Base-by-base conservation (phyloP, 352 stramenopile species). In the Plasmopara muralis region DNA sequence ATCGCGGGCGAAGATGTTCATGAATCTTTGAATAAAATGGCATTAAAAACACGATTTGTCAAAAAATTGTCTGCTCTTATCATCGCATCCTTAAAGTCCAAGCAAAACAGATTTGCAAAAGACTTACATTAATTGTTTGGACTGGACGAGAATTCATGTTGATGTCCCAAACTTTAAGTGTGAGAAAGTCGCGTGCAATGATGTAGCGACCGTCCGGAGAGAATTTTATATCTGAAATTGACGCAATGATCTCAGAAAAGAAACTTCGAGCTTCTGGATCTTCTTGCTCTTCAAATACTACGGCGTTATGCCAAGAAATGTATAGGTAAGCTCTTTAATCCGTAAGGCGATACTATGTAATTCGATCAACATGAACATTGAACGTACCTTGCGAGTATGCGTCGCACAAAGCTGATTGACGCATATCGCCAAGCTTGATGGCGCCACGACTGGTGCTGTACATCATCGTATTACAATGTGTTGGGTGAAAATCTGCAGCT, bases 201-300 rank as follows among this genome's bases (percentile, higher is more conserved):
- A 98, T 95, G 70, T 97, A 98, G 44, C 88, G 83, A 13, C 95
- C 95, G 57, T 97, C 92, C 0, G 77, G 78, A n/a, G 83, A 92
- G 53, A 97, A 98, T 49, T 93, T 92, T 47, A 97, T 92, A 65
- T 97, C 91, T 15, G 87, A 97, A 60, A 98, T 96, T 15, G 89
- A 97, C 33, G 87, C 86, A 39, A 98, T 95, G 62, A 98, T 98
- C 62, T 98, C 95, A 4, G 84, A 95, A 60, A 98, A 98, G 54
- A 98, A 98, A 47, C 80, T 96, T 51, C 93, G 76, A 25, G 72
- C 53, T 52, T 85, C 75, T 10, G 86, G 72, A 53, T 95, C 74
- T 53, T 90, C 79, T 43, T 76, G 77, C 35, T 92, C 81, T 66
- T 91, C 79, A 44, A 85, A 92, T n/a, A 94, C 69, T 87, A 54